A percentile compares a stretch with the other conserved stretches of the same genome.
Conservation (phyloP, 1,139 yeast species). For the Yamadazyma buinensis region DNA sequence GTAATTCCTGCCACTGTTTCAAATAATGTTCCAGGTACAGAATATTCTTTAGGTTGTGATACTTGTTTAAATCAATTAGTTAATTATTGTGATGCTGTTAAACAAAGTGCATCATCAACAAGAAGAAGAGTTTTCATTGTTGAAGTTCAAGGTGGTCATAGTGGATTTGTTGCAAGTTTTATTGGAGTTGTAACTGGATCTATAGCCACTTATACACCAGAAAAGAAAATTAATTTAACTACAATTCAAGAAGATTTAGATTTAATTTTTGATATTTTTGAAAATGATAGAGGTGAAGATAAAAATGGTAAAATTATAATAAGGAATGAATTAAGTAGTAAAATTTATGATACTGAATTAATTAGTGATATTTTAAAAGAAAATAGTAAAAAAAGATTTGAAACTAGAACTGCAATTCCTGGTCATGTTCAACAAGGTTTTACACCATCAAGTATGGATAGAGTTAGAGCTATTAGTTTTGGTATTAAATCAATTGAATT, state of each 20-base stretch:
- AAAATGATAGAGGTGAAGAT: slow-evolving; percentile 56
- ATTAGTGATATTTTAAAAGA: slow-evolving; percentile 80
- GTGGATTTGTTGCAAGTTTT: slow-evolving; percentile 72
- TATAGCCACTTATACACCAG: slow-evolving; percentile 74
- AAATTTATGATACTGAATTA: slow-evolving; percentile 74
- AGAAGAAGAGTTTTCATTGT: slow-evolving; percentile 76
- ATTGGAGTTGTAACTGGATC: slow-evolving; percentile 72
- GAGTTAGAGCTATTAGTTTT: slow-evolving; percentile 67
- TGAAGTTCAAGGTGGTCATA: slow-evolving; percentile 86
- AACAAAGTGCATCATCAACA: slow-evolving; percentile 75
- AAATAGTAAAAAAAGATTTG: slow-evolving; percentile 73
- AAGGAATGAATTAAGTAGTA: slow-evolving; percentile 82
- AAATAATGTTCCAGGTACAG: slow-evolving; percentile 82
- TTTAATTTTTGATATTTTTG: slow-evolving; percentile 43
- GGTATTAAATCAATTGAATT: slow-evolving; percentile 68
- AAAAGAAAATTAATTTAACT: slow-evolving; percentile 67
- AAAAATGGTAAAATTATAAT: slow-evolving; percentile 79
- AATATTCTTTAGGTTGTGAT: slow-evolving; percentile 74
- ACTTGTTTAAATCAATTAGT: slow-evolving; percentile 75
- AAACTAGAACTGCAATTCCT: slow-evolving; percentile 93
- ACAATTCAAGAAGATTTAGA: slow-evolving; percentile 65
- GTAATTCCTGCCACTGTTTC: slow-evolving; percentile 90
- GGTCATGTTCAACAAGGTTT: slow-evolving; percentile 93
- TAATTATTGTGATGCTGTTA: slow-evolving; percentile 74
- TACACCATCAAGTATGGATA: slow-evolving; percentile 74